These are phyloP conservation scores for Circinella umbellata DNA, from an alignment of 371 early-diverging fungal genomes.

Conservation along the genomic window DNA sequence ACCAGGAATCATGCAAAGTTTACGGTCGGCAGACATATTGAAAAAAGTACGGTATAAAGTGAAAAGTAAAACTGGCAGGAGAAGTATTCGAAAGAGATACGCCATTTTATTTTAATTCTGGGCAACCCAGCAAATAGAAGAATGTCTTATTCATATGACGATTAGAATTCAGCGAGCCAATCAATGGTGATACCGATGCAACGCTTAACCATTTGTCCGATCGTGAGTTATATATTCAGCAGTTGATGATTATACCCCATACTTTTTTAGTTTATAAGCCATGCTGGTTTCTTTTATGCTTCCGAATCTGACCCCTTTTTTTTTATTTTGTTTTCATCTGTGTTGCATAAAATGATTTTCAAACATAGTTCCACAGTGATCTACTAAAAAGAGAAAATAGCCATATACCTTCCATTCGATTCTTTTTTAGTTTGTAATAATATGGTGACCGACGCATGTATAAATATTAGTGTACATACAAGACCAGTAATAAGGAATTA, in stretches of 20 bases:
- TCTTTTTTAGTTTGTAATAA: no score
- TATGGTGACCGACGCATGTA: no score
- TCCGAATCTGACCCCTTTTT: no score
- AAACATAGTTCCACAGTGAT: no score
- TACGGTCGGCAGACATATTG: constrained; percentile 48
- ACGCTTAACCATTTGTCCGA: constrained; percentile 12
- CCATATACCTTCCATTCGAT: no score
- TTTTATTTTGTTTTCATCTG: no score
- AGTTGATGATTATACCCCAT: background rate
- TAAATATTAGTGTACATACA: no score
- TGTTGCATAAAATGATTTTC: no score
- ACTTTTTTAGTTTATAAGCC: no score
- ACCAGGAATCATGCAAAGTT: constrained; percentile 94
- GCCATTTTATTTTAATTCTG: constrained; percentile 4
- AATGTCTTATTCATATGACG: background rate
- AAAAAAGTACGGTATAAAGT: background rate
- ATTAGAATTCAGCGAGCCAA: constrained; percentile 3
- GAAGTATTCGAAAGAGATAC: constrained; percentile 5
- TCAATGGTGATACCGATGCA: background rate
- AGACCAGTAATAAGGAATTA: no score
- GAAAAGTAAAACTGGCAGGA: constrained; percentile 7
- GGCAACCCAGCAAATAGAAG: background rate
- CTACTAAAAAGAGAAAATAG: no score
- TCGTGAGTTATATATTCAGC: background rate
- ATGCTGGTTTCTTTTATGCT: no score